Evolutionary conservation across 2,329 filamentous ascomycete species (phyloP).

Genomic region (Colletotrichum tabaci): DNA sequence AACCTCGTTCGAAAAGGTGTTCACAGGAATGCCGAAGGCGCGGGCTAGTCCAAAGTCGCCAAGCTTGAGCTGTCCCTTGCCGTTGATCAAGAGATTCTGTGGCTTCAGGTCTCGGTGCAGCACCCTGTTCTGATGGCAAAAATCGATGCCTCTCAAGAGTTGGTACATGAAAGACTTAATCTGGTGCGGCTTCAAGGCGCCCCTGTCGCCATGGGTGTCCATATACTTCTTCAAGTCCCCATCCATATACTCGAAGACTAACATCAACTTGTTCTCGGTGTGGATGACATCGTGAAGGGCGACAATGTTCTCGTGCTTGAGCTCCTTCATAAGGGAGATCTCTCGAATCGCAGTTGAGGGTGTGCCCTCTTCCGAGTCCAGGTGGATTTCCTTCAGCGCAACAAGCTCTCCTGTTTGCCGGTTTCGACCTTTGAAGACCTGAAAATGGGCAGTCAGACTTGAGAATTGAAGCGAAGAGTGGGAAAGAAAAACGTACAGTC

Average conservation of each 20-base stretch:
- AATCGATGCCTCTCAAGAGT: slow-evolving; percentile 93
- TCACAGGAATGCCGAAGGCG: slow-evolving; percentile 96
- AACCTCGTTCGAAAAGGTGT: slow-evolving; percentile 98
- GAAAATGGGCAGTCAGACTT: slow-evolving; percentile 23
- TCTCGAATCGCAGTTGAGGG: slow-evolving; percentile 97
- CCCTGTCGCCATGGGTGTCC: slow-evolving; percentile 92
- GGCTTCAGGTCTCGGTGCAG: slow-evolving; percentile 96
- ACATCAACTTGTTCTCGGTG: slow-evolving; percentile 99
- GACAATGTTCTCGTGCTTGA: slow-evolving; percentile 99
- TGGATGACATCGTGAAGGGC: slow-evolving; percentile 98
- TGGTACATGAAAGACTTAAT: slow-evolving; percentile 99
- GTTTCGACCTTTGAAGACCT: slow-evolving; percentile 99
- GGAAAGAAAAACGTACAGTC: slow-evolving; percentile 74
- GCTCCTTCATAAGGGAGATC: slow-evolving; percentile 99
- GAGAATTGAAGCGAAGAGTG: neutral
- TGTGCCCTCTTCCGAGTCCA: slow-evolving; percentile 98
- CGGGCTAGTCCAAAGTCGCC: slow-evolving; percentile 95
- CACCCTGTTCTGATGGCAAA: slow-evolving; percentile 97
- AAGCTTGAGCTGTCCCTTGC: slow-evolving; percentile 89
- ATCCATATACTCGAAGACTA: slow-evolving; percentile 99
- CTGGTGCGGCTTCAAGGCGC: slow-evolving; percentile 87
- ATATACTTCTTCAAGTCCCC: slow-evolving; percentile 99
- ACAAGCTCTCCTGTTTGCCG: slow-evolving; percentile 97
- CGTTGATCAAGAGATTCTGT: slow-evolving; percentile 96
- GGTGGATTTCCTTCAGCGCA: slow-evolving; percentile 97